Conservation (phyloP, 2,329 filamentous ascomycete species). For the Hymenoscyphus repandus region DNA sequence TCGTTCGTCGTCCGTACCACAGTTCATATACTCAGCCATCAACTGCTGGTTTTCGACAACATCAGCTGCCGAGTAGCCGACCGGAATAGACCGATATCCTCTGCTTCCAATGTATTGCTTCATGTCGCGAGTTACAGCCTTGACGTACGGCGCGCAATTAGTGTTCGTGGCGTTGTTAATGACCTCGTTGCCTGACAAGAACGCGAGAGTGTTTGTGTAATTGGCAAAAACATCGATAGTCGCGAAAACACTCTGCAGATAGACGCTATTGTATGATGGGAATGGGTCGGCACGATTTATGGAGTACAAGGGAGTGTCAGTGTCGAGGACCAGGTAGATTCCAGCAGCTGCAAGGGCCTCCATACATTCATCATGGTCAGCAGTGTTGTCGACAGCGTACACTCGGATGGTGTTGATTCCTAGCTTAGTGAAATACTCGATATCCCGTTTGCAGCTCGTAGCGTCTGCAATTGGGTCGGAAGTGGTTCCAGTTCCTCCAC, state of each 20-base stretch:
- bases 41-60: conserved; percentile 62
- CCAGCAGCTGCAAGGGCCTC: conserved; percentile 58
- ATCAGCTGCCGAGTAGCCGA: conserved; percentile 60
- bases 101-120: conserved; percentile 46
- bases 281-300: conserved; percentile 57
- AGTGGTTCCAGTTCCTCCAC: conserved; percentile 43
- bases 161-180: conserved; percentile 50
- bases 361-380: conserved; percentile 67
- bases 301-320: conserved; percentile 66
- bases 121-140: conserved; percentile 54
- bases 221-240: conserved; percentile 63
- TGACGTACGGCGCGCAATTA: conserved; percentile 48
- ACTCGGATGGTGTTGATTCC: conserved; percentile 69
- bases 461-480: conserved; percentile 61
- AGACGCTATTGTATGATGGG: conserved; percentile 62
- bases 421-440: conserved; percentile 61
- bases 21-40: conserved; percentile 70
- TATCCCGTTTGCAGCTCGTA: conserved; percentile 57
- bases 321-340: conserved; percentile 68
- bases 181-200: conserved; percentile 57
- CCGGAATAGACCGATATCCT: conserved; percentile 45
- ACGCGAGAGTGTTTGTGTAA: conserved; percentile 64
- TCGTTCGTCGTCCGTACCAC: conserved; percentile 59
- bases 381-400: conserved; percentile 68
- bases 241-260: conserved; percentile 66